Percentiles rank a stretch among this genome's conserved stretches.
Conservation (phyloP, 495 filamentous ascomycete genomes). For the Neurospora tetrasperma region DNA sequence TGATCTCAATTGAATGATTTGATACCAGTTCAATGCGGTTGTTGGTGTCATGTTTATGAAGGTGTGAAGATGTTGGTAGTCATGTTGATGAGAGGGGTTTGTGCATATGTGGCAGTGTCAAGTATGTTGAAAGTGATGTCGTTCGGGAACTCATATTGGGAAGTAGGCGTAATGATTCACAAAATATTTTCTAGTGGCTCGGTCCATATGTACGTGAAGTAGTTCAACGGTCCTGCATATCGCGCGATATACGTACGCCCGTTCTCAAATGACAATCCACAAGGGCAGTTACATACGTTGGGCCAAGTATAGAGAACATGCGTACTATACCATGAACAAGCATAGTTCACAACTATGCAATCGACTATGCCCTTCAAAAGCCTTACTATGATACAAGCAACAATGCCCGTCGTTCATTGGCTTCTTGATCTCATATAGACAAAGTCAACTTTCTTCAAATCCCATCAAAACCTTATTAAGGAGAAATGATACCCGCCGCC, state of each 20-base stretch:
- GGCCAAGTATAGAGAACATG: neutral
- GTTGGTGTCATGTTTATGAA: neutral
- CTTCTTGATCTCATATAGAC: slow-evolving; percentile 1
- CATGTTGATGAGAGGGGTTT: neutral
- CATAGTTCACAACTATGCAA: neutral
- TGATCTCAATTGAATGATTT: neutral
- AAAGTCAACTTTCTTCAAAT: neutral
- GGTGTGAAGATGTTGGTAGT: neutral
- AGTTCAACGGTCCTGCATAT: no score
- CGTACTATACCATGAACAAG: neutral
- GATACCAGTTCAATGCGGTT: neutral
- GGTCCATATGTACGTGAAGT: no score
- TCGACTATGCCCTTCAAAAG: no score
- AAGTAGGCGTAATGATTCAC: neutral
- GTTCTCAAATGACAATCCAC: neutral
- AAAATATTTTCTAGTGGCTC: no score
- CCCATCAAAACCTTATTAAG: neutral
- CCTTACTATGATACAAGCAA: neutral
- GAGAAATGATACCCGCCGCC: neutral
- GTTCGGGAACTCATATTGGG: neutral
- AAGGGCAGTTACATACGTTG: neutral
- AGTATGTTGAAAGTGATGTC: neutral
- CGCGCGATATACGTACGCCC: neutral
- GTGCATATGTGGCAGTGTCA: neutral
- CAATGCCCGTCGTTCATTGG: neutral